Evolutionary conservation across 2,329 filamentous ascomycete species (phyloP), one percentile per base, ranked within the genome.

Genomic region (Parastagonospora avenae): DNA sequence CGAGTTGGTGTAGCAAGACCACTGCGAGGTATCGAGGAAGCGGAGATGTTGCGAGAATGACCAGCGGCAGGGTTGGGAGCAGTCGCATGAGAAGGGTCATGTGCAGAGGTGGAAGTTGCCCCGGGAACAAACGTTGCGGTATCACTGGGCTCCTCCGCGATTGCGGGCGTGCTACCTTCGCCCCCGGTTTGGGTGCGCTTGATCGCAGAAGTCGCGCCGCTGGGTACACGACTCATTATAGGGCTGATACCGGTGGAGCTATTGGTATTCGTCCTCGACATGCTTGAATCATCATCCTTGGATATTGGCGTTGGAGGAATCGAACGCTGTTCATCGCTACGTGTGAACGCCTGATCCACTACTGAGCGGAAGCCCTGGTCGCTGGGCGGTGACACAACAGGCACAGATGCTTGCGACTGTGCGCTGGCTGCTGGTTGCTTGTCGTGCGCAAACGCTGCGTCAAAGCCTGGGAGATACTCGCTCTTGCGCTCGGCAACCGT

Each of bases 311-410:
- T 80, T 8, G 79, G 76, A 3, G 83, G 82, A 36, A 79, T 74
- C 5, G 77, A 78, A 30, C 77, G 77, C 36, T 80, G 80, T 32
- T 83, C 82, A 54, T 85, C 80, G 24, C 73, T 76, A 39, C 80
- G 77, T 62, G 87, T 85, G 63, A 89, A 89, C 12, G 86, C 86
- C 65, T 86, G 82, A 59, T 87, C 78, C 4, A 89, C 86, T 11
- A 84, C 82, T 1, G 84, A 66, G 43, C 69, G 71, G 29, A 74
- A 60, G 15, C 60, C 64, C 42, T 66, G 59, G 43, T 70, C 63
- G 46, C 63, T 55, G 28, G 59, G 36, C 2, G 59, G 56, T 53
- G 61, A 59, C 32, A 52, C 47, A 28, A 48, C 47, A 53, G 63
- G 37, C 14, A 53, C 39, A 43, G 56, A 47, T 16, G 42, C 32